Evolutionary conservation across 164 flowering plant genomes (phyloP).

Genomic region (Vitis vinifera): ASM3070453v1 NC_081811.1:4587501-4588000

Average conservation of each 20-base stretch:
- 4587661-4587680: neutral
- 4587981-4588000: too few relatives aligned
- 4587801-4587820: too few relatives aligned
- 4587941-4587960: too few relatives aligned
- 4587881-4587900: too few relatives aligned
- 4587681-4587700: neutral
- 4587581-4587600: neutral
- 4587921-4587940: too few relatives aligned
- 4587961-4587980: too few relatives aligned
- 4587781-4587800: too few relatives aligned
- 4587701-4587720: neutral
- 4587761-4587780: neutral
- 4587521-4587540: conserved; percentile 20
- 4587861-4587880: too few relatives aligned
- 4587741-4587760: neutral
- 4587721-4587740: neutral
- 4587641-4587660: neutral
- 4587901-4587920: too few relatives aligned
- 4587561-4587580: neutral
- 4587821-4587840: too few relatives aligned
- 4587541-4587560: conserved; percentile 14
- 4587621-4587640: neutral
- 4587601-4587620: too few relatives aligned
- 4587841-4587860: too few relatives aligned
- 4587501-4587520: conserved; percentile 13